phyloP scores from a whole-genome alignment of 306 rosid genomes.

The Trifolium fragiferum region DNA sequence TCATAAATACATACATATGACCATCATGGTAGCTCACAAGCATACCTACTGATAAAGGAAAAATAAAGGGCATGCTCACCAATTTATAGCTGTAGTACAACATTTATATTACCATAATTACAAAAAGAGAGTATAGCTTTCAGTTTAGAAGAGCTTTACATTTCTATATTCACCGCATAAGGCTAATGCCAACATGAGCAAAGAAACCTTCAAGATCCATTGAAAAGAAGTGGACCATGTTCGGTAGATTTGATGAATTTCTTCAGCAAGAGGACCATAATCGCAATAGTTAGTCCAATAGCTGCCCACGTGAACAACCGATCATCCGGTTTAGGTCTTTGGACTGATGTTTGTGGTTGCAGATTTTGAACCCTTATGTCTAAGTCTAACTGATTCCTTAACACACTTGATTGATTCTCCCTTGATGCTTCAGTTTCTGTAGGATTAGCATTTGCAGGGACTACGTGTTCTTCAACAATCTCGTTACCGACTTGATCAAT shows the following conservation, averaged over 20 bases:
- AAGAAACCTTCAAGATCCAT: constrained; percentile 65
- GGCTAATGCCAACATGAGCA: constrained; percentile 19
- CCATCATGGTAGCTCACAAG: too few species aligned
- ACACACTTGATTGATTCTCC: constrained; percentile 47
- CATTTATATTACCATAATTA: constrained; percentile 40
- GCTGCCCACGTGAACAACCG: constrained; percentile 92
- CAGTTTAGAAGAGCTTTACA: constrained; percentile 32
- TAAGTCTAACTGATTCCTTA: constrained; percentile 51
- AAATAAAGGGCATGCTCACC: too few species aligned
- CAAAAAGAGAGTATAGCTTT: constrained; percentile 20
- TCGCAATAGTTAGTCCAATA: constrained; percentile 88
- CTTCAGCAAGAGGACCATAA: constrained; percentile 79
- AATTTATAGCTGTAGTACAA: neutral
- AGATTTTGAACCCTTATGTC: constrained; percentile 54
- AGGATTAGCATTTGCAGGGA: constrained; percentile 43
- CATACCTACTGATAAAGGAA: too few species aligned
- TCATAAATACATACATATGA: too few species aligned
- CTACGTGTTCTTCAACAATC: constrained; percentile 65
- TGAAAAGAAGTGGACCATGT: constrained; percentile 75
- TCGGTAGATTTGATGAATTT: constrained; percentile 79
- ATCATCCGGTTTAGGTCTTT: constrained; percentile 60
- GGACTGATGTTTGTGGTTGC: constrained; percentile 56
- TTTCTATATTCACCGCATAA: constrained; percentile 25
- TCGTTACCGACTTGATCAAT: constrained; percentile 51
- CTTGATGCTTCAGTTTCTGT: constrained; percentile 44